These are phyloP conservation scores for Corinectria fuckeliana DNA, from an alignment of 2,329 filamentous ascomycete species.

Conservation along the genomic window DNA sequence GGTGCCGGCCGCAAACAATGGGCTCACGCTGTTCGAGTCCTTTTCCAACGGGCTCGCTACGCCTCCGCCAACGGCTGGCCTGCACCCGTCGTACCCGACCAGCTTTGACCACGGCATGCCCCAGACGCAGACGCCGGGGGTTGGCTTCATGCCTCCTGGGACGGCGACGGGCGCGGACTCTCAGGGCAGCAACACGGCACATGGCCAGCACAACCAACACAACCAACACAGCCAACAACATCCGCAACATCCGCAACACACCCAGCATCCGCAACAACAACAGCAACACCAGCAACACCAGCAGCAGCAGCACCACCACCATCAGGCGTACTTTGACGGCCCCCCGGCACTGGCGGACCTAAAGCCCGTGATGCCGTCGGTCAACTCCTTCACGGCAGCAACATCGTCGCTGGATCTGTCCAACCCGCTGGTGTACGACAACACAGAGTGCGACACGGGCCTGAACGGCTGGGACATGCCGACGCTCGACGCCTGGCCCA, in stretches of 20 bases:
- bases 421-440: constrained; percentile 45
- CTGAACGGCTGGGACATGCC: constrained; percentile 49
- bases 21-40: constrained; percentile 54
- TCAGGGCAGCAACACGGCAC: constrained; percentile 29
- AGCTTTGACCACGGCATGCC: constrained; percentile 52
- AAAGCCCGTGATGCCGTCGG: constrained; percentile 43
- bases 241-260: constrained; percentile 19
- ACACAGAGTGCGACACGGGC: constrained; percentile 39
- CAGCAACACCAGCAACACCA: neutral
- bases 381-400: constrained; percentile 41
- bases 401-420: constrained; percentile 43
- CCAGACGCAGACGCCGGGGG: constrained; percentile 34
- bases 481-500: constrained; percentile 45
- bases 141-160: constrained; percentile 42
- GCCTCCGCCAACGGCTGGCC: constrained; percentile 60
- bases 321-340: constrained; percentile 42
- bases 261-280: neutral
- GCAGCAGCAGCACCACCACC: neutral
- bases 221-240: neutral
- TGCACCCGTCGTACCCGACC: constrained; percentile 54
- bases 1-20: constrained; percentile 43
- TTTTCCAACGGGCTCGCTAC: constrained; percentile 61
- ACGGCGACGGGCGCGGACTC: constrained; percentile 38
- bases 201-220: constrained; percentile 35
- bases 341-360: constrained; percentile 42